phyloP scores from a whole-genome alignment of 2,329 filamentous ascomycete species.

The Aspergillus arachidicola region DNA sequence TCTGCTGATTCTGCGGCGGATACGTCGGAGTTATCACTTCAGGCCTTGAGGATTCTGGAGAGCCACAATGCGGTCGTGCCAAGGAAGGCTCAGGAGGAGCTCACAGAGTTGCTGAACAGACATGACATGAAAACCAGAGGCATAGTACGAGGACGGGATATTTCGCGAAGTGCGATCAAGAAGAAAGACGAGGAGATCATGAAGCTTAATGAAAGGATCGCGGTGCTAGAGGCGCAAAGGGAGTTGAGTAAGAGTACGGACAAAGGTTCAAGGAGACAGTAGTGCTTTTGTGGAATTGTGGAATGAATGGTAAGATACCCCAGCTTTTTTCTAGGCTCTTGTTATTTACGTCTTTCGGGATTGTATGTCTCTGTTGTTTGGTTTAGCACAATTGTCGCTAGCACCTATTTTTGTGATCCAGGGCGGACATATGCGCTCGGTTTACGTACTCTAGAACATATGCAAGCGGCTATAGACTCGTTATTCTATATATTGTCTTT shows the following conservation, averaged over 20 bases:
- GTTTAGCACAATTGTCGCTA: neutral
- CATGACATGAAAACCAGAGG: conserved; percentile 64
- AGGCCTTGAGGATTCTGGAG: conserved; percentile 38
- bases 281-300: conserved; percentile 6
- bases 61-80: conserved; percentile 37
- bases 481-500: neutral
- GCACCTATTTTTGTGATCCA: neutral
- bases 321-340: neutral
- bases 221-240: conserved; percentile 56
- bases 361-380: neutral
- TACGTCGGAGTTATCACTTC: conserved; percentile 22
- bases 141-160: conserved; percentile 66
- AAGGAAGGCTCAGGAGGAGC: conserved; percentile 35
- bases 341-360: neutral
- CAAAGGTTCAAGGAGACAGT: conserved; percentile 37
- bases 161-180: conserved; percentile 63
- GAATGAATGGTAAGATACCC: neutral
- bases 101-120: conserved; percentile 52
- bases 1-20: conserved; percentile 21
- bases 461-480: neutral
- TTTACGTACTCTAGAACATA: neutral
- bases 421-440: neutral
- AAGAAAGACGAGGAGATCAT: conserved; percentile 66
- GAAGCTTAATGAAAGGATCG: conserved; percentile 68
- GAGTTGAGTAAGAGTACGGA: conserved; percentile 56